These are phyloP conservation scores for Phellinidium pouzarii DNA, from an alignment of 1,284 basidiomycete species.

Conservation along the genomic window DNA sequence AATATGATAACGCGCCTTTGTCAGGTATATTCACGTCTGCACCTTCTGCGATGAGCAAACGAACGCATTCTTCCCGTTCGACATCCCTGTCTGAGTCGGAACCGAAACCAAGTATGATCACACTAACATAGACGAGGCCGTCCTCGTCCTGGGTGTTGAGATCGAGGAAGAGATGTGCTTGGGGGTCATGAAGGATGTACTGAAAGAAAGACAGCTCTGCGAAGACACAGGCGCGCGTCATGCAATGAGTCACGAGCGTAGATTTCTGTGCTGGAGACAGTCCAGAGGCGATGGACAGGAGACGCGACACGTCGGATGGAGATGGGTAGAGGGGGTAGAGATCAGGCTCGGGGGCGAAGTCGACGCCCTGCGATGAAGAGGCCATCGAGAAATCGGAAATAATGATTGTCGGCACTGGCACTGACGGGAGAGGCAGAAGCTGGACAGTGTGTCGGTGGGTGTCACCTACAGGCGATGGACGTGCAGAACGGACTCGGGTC, in stretches of 20 bases:
- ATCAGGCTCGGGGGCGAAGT: constrained; percentile 67
- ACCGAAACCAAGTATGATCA: constrained; percentile 79
- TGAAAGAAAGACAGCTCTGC: constrained; percentile 66
- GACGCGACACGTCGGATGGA: constrained; percentile 49
- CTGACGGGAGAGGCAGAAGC: background rate
- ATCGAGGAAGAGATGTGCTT: constrained; percentile 63
- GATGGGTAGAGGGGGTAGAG: constrained; percentile 70
- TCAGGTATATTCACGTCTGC: constrained; percentile 63
- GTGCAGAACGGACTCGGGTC: constrained; percentile 1
- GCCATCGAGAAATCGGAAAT: constrained; percentile 20
- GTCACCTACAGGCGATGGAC: background rate
- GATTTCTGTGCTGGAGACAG: constrained; percentile 59
- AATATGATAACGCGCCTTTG: constrained; percentile 41
- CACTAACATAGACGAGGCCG: constrained; percentile 71
- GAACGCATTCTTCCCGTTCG: constrained; percentile 83
- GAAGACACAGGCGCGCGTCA: constrained; percentile 67
- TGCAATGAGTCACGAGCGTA: constrained; percentile 62
- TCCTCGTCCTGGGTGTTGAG: constrained; percentile 74
- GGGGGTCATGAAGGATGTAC: constrained; percentile 64
- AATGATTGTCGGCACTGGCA: constrained; percentile 5
- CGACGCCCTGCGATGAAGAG: constrained; percentile 27
- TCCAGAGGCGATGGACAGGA: constrained; percentile 59
- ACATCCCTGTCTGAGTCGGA: constrained; percentile 75
- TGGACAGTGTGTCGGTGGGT: constrained; percentile 3
- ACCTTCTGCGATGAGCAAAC: constrained; percentile 73